phyloP scores from a whole-genome alignment of 495 filamentous ascomycete species.

The Penicillium steckii region DNA sequence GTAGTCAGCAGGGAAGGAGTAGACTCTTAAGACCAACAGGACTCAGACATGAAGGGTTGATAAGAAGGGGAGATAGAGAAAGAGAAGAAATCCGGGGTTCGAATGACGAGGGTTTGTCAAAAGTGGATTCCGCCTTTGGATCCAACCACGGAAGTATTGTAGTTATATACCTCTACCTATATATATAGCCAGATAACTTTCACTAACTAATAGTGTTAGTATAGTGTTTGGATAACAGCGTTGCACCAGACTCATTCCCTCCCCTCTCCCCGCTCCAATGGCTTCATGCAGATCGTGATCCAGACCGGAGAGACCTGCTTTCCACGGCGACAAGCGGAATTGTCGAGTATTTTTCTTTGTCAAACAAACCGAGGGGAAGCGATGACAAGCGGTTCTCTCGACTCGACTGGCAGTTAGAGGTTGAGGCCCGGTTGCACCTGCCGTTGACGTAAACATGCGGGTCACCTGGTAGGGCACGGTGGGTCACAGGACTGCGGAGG shows the following conservation, averaged over 20 bases:
- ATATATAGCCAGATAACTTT: too few relatives aligned
- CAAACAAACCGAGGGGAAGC: constrained; percentile 28
- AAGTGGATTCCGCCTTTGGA: not conserved
- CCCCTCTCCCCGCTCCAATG: constrained; percentile 3
- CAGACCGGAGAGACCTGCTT: constrained; percentile 18
- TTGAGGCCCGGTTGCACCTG: constrained; percentile 10
- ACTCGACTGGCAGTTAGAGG: constrained; percentile 3
- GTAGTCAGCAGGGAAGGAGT: too few relatives aligned
- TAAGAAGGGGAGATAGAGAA: not conserved
- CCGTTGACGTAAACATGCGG: constrained; percentile 15
- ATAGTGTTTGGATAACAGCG: too few relatives aligned
- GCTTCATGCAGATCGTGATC: constrained; percentile 13
- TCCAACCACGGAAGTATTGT: not conserved
- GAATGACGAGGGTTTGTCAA: constrained; percentile 8
- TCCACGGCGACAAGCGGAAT: constrained; percentile 6
- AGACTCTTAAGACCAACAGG: too few relatives aligned
- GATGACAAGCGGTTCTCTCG: constrained; percentile 23
- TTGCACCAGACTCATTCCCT: not conserved
- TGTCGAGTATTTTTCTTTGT: constrained; percentile 23
- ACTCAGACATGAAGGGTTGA: not conserved
- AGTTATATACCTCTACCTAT: constrained; percentile 2
- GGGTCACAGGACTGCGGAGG: constrained; percentile 8
- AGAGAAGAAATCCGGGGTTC: constrained; percentile 32
- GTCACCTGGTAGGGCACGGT: constrained; percentile 14
- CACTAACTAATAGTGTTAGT: too few relatives aligned